A percentile compares a stretch with the other conserved stretches of the same genome.
Conservation (phyloP, 2,329 filamentous ascomycete species). For the Penicillium fuscoglaucum region DNA sequence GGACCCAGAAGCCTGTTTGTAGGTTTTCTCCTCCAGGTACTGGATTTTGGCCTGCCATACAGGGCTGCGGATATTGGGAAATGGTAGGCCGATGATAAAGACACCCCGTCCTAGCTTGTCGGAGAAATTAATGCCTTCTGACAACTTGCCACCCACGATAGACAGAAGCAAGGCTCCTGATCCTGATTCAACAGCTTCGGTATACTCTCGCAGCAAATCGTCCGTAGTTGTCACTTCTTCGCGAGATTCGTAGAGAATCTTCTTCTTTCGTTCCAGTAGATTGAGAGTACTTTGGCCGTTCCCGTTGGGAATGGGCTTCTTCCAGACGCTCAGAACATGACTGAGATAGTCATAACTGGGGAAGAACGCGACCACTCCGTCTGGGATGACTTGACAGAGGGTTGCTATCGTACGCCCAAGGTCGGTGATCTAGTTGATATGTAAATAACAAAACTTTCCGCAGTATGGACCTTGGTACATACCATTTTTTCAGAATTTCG, state of each 20-base stretch:
- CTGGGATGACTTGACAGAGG: constrained; percentile 72
- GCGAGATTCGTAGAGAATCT: constrained; percentile 58
- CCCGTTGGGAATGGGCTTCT: constrained; percentile 38
- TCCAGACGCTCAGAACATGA: constrained; percentile 67
- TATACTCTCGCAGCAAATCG: constrained; percentile 72
- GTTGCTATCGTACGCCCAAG: constrained; percentile 73
- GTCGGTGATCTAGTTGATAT: constrained; percentile 56
- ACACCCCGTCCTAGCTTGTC: constrained; percentile 87
- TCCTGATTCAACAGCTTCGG: constrained; percentile 60
- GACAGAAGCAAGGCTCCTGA: constrained; percentile 80
- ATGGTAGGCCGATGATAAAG: constrained; percentile 87
- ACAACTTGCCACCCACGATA: constrained; percentile 91
- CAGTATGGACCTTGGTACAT: constrained; percentile 12
- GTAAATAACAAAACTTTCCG: constrained; percentile 5
- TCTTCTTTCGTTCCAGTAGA: constrained; percentile 36
- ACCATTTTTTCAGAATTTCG: constrained; percentile 67
- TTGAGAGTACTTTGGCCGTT: constrained; percentile 31
- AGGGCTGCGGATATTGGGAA: constrained; percentile 82
- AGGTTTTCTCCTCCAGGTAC: constrained; percentile 70
- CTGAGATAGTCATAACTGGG: constrained; percentile 91
- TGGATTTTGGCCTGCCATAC: constrained; percentile 93
- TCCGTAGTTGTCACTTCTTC: constrained; percentile 54
- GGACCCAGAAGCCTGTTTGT: constrained; percentile 29
- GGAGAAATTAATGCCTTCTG: constrained; percentile 97
- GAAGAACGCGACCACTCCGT: constrained; percentile 93